These are phyloP conservation scores for Globisporangium parvum DNA, from an alignment of 352 stramenopile species.

Conservation along the genomic window DNA sequence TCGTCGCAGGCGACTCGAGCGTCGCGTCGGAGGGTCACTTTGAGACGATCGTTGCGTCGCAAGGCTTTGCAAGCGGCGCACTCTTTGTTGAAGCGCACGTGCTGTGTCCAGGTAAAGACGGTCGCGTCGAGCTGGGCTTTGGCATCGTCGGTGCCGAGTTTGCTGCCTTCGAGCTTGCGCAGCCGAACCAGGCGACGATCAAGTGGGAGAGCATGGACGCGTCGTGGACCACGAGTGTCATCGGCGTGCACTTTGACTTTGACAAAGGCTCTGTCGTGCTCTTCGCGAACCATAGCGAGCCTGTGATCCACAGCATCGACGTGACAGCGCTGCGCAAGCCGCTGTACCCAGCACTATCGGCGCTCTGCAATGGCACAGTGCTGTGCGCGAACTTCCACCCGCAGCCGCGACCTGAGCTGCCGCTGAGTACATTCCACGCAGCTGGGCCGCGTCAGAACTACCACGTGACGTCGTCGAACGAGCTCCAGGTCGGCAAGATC, in stretches of 20 bases:
- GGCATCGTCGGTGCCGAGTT: slow-evolving; percentile 44
- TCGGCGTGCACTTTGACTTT: slow-evolving; percentile 83
- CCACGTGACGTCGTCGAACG: slow-evolving; percentile 40
- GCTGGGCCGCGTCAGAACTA: slow-evolving; percentile 32
- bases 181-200: slow-evolving; percentile 27
- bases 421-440: slow-evolving; percentile 27
- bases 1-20: slow-evolving; percentile 51
- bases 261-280: slow-evolving; percentile 45
- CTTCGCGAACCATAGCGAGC: slow-evolving; percentile 42
- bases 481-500: slow-evolving; percentile 65
- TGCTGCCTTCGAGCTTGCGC: slow-evolving; percentile 11
- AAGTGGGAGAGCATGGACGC: slow-evolving; percentile 35
- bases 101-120: slow-evolving; percentile 39
- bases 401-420: slow-evolving; percentile 39
- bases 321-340: slow-evolving; percentile 24
- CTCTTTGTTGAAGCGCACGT: slow-evolving; percentile 63
- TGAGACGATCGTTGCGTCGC: slow-evolving; percentile 50
- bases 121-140: slow-evolving; percentile 40
- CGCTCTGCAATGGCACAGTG: slow-evolving; percentile 62
- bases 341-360: slow-evolving; percentile 51
- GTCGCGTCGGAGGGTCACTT: slow-evolving; percentile 28
- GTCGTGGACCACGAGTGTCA: slow-evolving; percentile 24
- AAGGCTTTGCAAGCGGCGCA: slow-evolving; percentile 40
- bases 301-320: slow-evolving; percentile 30
- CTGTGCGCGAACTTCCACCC: slow-evolving; percentile 72